These are phyloP conservation scores for Jimgerdemannia flammicorona DNA, from an alignment of 192 early-diverging fungal species.

Conservation along the genomic window DNA sequence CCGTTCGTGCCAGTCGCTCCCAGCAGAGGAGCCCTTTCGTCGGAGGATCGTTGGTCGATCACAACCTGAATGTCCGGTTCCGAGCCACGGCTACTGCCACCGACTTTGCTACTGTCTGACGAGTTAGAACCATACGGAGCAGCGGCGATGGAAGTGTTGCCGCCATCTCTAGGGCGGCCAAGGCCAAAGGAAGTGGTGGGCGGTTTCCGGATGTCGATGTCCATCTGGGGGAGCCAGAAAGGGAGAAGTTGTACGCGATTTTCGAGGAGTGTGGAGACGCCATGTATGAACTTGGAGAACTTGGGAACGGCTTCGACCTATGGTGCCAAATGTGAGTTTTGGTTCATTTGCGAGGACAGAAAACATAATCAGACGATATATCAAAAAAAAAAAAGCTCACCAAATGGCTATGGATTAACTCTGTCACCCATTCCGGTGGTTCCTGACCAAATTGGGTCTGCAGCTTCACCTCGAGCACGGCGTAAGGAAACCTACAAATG, in stretches of 20 bases:
- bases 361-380: background rate
- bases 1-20: background rate
- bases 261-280: conserved; percentile 82
- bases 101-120: conserved; percentile 29
- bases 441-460: conserved; percentile 90
- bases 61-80: conserved; percentile 16
- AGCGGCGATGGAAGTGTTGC: conserved; percentile 14
- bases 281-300: conserved; percentile 98
- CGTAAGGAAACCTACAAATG: conserved; percentile 91
- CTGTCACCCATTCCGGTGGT: conserved; percentile 91
- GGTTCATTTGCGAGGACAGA: background rate
- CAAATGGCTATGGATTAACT: conserved; percentile 85
- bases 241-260: conserved; percentile 80
- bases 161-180: conserved; percentile 35
- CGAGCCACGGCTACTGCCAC: background rate
- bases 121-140: conserved; percentile 32
- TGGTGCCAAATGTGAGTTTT: background rate
- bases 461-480: conserved; percentile 95
- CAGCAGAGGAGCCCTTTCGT: conserved; percentile 8
- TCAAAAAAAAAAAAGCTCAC: conserved; percentile 12
- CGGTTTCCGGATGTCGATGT: conserved; percentile 87
- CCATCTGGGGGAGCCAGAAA: conserved; percentile 96
- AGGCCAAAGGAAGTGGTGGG: conserved; percentile 48
- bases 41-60: conserved; percentile 24
- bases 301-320: conserved; percentile 89